phyloP scores from a whole-genome alignment of 106 monocot species.

The Allium fistulosum region DNA sequence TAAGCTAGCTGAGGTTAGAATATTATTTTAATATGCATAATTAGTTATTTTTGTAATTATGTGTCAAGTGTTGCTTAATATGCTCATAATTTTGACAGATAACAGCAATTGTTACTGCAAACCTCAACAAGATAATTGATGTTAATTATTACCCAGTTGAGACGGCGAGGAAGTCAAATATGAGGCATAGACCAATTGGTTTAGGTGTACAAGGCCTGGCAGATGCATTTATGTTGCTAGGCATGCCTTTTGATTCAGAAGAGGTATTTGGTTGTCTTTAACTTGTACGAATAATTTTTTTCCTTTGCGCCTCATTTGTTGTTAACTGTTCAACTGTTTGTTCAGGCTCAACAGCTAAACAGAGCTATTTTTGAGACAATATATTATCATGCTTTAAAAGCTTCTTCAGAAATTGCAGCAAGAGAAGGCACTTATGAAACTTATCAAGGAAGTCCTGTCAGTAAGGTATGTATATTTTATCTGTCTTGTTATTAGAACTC shows the following conservation, averaged over 20 bases:
- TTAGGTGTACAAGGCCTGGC: constrained; percentile 96
- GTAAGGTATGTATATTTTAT: constrained; percentile 46
- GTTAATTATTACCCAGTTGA: constrained; percentile 91
- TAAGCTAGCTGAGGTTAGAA: constrained; percentile 80
- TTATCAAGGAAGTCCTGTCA: constrained; percentile 78
- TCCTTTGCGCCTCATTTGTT: not conserved
- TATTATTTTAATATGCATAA: too few species aligned
- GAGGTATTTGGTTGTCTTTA: constrained; percentile 37
- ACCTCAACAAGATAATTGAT: constrained; percentile 97
- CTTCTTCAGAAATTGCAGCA: constrained; percentile 67
- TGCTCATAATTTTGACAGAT: constrained; percentile 32
- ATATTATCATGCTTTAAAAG: constrained; percentile 78
- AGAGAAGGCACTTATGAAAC: constrained; percentile 91
- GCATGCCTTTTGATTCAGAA: constrained; percentile 93
- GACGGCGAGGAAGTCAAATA: constrained; percentile 78
- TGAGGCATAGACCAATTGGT: constrained; percentile 86
- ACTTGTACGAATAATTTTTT: too few species aligned
- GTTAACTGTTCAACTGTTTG: constrained; percentile 6
- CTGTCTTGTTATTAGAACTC: not conserved
- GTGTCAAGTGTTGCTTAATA: too few species aligned
- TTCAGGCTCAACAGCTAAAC: constrained; percentile 81
- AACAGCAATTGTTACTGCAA: constrained; percentile 57
- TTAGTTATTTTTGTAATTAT: too few species aligned
- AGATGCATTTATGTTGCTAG: constrained; percentile 91
- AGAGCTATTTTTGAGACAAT: constrained; percentile 97